Conservation (phyloP, 164 flowering plant species). For the Stephania japonica region DNA sequence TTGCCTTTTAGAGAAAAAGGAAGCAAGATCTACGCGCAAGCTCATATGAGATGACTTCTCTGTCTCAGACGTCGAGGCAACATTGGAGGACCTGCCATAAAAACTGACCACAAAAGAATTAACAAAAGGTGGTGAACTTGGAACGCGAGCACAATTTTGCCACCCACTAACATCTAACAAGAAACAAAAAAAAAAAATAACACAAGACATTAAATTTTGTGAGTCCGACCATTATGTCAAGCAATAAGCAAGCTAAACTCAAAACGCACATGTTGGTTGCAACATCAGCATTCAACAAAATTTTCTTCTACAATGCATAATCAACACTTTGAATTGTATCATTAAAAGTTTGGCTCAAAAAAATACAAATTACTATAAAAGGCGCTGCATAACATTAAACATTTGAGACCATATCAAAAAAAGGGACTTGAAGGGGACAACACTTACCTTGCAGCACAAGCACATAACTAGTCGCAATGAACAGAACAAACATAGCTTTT, state of each 20-base stretch:
- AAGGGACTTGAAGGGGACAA: neutral
- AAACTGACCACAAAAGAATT: neutral
- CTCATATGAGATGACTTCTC: conserved; percentile 10
- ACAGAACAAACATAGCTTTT: too few species aligned
- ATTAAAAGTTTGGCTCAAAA: neutral
- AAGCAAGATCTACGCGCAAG: conserved; percentile 24
- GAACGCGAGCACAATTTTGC: neutral
- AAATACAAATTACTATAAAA: neutral
- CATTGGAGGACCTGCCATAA: conserved; percentile 32
- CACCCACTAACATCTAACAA: neutral
- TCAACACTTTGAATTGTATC: neutral
- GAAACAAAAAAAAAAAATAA: too few species aligned
- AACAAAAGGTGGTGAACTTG: neutral
- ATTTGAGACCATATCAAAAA: neutral
- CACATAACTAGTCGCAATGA: neutral
- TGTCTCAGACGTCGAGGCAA: conserved; percentile 19
- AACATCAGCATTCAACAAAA: neutral
- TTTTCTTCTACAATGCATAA: neutral
- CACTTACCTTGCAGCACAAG: neutral
- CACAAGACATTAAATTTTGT: neutral
- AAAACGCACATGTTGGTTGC: neutral
- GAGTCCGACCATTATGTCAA: neutral
- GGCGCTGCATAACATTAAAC: neutral
- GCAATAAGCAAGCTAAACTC: neutral
- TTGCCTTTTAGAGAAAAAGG: conserved; percentile 28